Evolutionary conservation across 2,329 filamentous ascomycete species (phyloP).

Genomic region (Dendrostoma leiphaemia): DNA sequence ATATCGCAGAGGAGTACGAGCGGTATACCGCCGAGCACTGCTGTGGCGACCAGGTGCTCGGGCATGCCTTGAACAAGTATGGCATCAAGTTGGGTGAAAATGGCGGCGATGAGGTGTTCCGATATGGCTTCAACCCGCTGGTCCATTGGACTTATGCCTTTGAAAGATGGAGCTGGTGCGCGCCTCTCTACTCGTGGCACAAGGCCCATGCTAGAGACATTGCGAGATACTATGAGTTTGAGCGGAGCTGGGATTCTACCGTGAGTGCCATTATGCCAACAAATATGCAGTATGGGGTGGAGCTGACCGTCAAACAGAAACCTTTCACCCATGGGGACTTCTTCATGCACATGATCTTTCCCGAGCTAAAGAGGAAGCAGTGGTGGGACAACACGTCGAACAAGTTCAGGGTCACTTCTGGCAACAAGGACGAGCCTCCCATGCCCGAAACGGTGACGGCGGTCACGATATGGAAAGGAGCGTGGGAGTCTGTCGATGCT

Average conservation of each 20-base stretch:
- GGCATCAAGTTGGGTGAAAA: slow-evolving; percentile 6
- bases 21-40: slow-evolving; percentile 5
- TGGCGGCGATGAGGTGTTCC: slow-evolving; percentile 6
- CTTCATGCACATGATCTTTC: slow-evolving; percentile 23
- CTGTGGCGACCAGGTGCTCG: slow-evolving; percentile 11
- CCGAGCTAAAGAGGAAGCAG: slow-evolving; percentile 22
- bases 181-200: slow-evolving; percentile 19
- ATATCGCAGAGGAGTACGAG: not conserved
- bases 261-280: not conserved
- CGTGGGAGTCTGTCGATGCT: slow-evolving; percentile 25
- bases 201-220: slow-evolving; percentile 26
- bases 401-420: slow-evolving; percentile 25
- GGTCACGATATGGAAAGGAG: slow-evolving; percentile 21
- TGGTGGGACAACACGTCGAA: slow-evolving; percentile 28
- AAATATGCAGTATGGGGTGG: not conserved
- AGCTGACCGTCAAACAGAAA: slow-evolving; percentile 11
- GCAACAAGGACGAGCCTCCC: slow-evolving; percentile 19
- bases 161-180: slow-evolving; percentile 7
- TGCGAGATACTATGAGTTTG: slow-evolving; percentile 24
- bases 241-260: slow-evolving; percentile 24
- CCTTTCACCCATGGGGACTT: slow-evolving; percentile 23
- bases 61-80: slow-evolving; percentile 8
- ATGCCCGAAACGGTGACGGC: slow-evolving; percentile 19
- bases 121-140: slow-evolving; percentile 9
- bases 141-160: slow-evolving; percentile 4